Percentiles rank a stretch among this genome's conserved stretches.
These are phyloP conservation scores for Daucus carota DNA, from an alignment of 129 eudicot species.

Conservation along the genomic window DNA sequence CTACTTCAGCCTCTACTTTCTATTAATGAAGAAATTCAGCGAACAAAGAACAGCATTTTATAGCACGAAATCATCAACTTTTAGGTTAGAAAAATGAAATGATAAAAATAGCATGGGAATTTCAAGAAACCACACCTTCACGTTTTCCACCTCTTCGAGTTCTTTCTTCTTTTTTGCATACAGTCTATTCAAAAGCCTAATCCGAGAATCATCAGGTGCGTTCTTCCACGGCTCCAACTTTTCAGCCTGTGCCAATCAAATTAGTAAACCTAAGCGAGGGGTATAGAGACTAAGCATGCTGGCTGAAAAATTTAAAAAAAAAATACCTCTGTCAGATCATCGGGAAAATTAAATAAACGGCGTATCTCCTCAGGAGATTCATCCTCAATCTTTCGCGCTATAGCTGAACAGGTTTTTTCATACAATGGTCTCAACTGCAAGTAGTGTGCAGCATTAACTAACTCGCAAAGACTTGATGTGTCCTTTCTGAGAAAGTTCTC, in stretches of 20 bases:
- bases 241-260: constrained; percentile 56
- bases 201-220: constrained; percentile 80
- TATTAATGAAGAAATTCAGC: constrained; percentile 17
- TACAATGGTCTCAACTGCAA: constrained; percentile 72
- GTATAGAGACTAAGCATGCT: constrained; percentile 20
- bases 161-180: constrained; percentile 94
- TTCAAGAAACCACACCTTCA: constrained; percentile 38
- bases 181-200: constrained; percentile 74
- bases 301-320: constrained; percentile 36
- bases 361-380: constrained; percentile 88
- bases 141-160: constrained; percentile 60
- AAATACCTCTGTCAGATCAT: constrained; percentile 89
- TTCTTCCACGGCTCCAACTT: constrained; percentile 80
- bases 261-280: constrained; percentile 8
- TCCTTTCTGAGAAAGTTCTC: constrained; percentile 85
- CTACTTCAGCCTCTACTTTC: constrained; percentile 67
- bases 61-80: background rate
- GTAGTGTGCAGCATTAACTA: constrained; percentile 88
- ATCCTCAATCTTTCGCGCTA: constrained; percentile 89
- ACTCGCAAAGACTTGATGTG: constrained; percentile 72
- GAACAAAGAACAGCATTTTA: constrained; percentile 2
- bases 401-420: constrained; percentile 87
- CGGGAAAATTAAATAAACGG: constrained; percentile 78
- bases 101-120: background rate
- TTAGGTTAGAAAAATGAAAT: background rate